Evolutionary conservation across 2,329 filamentous ascomycete species (phyloP), one percentile per base, ranked within the genome.

Genomic region (Colletotrichum tabaci): DNA sequence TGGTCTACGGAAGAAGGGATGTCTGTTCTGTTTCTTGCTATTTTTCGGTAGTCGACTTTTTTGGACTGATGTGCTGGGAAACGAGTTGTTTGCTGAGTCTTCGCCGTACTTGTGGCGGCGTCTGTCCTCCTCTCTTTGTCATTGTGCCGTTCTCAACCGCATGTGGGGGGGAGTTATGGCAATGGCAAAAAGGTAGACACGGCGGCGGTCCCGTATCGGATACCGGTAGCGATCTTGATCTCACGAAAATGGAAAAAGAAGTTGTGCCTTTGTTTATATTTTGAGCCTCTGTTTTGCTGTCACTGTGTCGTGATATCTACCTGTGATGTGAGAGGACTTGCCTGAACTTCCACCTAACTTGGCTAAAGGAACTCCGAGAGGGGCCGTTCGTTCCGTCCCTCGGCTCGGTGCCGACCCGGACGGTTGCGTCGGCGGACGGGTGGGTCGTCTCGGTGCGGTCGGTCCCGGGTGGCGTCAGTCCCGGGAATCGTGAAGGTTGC

Each of bases 241-340:
- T 35, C 58, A 63, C 50, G 61, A 70, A 35, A 63, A 63, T 26
- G 38, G 38, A 63, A 53, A 72, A 65, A 63, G 69, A 65, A 65
- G 69, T 70, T 69, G 66, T 72, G 69, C 21, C 69, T 64, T 71
- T 65, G 69, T 70, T 70, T 60, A 69, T 4, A 30, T 30, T 8
- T 4, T 30, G 30, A 30, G 30, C 30, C 30, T 8, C 7, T 30
- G 30, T 30, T 7, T 30, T 30, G 30, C 30, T 8, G 7, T 30
- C 30, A 30, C 7, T 7, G 6, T 30, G 47, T 40, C 15, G 44
- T 68, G 44, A 50, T 52, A 18, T 52, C 16, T 26, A 35, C 15
- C 30, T 38, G 21, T 26, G 46, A 40, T 42, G 9, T n/a, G 26
- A 53, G 50, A 16, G 30, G 5, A 30, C 30, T 30, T 30, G 30